A percentile compares a stretch with the other conserved stretches of the same genome.
Evolutionary conservation across 1,139 yeast genomes (phyloP).

Genomic region (Trichomonascaceae sp.): DNA sequence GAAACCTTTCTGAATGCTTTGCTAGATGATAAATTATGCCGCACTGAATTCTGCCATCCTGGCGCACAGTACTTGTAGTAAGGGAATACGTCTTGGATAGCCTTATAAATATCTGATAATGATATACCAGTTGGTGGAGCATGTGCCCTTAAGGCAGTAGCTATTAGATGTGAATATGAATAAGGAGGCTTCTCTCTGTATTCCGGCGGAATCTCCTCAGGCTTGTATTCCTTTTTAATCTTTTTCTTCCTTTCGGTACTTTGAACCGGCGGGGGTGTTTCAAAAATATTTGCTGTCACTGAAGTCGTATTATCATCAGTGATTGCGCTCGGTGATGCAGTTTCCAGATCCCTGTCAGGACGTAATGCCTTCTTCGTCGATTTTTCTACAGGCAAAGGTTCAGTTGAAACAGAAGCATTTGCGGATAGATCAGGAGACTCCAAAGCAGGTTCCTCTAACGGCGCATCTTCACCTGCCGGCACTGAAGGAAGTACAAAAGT

Average conservation of each 20-base stretch:
- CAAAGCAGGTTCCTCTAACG: constrained; percentile 9
- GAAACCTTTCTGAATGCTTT: constrained; percentile 74
- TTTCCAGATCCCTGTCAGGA: neutral
- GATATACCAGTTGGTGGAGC: constrained; percentile 70
- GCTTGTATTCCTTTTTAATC: constrained; percentile 30
- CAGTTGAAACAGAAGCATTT: neutral
- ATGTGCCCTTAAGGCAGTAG: constrained; percentile 65
- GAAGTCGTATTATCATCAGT: constrained; percentile 2
- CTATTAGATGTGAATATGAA: constrained; percentile 73
- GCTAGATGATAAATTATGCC: constrained; percentile 81
- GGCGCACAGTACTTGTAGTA: constrained; percentile 90
- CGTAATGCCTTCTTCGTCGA: neutral
- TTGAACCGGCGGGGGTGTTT: constrained; percentile 6
- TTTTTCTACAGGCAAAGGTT: neutral
- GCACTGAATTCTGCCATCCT: constrained; percentile 95
- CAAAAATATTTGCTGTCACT: constrained; percentile 5
- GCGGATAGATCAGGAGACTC: neutral
- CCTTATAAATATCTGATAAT: constrained; percentile 76
- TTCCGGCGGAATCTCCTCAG: constrained; percentile 75
- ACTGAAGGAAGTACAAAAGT: constrained; percentile 69
- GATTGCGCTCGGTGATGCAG: neutral
- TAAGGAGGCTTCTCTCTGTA: constrained; percentile 76
- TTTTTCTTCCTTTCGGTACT: constrained; percentile 16
- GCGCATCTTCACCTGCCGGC: constrained; percentile 19
- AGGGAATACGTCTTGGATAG: constrained; percentile 82